phyloP scores from a whole-genome alignment of 306 rosid species.

The Vigna unguiculata region DNA sequence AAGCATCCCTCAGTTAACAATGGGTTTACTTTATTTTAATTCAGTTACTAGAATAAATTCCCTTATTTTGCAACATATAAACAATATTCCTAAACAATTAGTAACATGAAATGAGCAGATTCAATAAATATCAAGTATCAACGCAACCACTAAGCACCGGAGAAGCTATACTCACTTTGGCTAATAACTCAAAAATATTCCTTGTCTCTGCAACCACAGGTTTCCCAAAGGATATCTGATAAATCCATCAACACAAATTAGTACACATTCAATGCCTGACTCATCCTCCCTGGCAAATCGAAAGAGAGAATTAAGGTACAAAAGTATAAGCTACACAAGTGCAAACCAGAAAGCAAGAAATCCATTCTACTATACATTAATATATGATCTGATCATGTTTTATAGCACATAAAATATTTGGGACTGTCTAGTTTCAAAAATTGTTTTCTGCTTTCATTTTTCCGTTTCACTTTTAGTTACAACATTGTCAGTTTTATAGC shows the following conservation, averaged over 20 bases:
- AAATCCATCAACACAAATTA: constrained; percentile 48
- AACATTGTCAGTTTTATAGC: not conserved
- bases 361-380: constrained; percentile 28
- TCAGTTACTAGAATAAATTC: constrained; percentile 29
- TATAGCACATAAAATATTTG: constrained; percentile 27
- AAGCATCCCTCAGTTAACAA: constrained; percentile 34
- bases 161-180: constrained; percentile 64
- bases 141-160: not conserved
- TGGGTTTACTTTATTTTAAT: constrained; percentile 32
- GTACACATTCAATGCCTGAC: constrained; percentile 28
- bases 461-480: constrained; percentile 1
- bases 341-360: constrained; percentile 34
- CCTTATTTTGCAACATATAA: constrained; percentile 13
- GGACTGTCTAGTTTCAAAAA: not conserved
- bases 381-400: constrained; percentile 12
- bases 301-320: constrained; percentile 23
- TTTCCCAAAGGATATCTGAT: constrained; percentile 65
- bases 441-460: not conserved
- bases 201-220: constrained; percentile 57
- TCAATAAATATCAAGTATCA: constrained; percentile 39
- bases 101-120: constrained; percentile 31
- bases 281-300: constrained; percentile 14
- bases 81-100: constrained; percentile 30
- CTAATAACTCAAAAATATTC: constrained; percentile 52
- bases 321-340: constrained; percentile 14